phyloP scores from a whole-genome alignment of 148 eudicot species.

The Tetragonia tetragonoides region DNA sequence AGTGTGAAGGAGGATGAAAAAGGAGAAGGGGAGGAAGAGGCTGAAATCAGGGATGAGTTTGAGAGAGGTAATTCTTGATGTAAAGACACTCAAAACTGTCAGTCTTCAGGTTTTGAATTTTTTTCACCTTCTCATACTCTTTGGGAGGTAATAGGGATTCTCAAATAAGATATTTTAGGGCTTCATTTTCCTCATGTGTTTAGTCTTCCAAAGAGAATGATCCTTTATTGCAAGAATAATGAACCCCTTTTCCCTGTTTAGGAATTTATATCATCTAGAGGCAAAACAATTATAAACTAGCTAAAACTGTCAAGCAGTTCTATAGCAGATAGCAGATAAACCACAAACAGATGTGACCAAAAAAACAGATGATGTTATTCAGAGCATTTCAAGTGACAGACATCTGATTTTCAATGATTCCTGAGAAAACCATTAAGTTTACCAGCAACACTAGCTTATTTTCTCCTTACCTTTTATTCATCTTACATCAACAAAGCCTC shows the following conservation, averaged over 20 bases:
- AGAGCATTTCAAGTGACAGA: neutral
- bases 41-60: neutral
- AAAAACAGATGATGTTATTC: neutral
- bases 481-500: neutral
- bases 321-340: neutral
- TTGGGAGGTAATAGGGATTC: too few relatives aligned
- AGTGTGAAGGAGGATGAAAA: neutral
- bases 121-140: too few relatives aligned
- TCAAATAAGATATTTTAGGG: neutral
- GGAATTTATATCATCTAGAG: neutral
- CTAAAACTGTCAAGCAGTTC: neutral
- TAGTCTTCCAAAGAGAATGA: too few relatives aligned
- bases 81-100: neutral
- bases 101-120: too few relatives aligned
- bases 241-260: neutral
- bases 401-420: too few relatives aligned
- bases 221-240: neutral
- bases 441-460: neutral
- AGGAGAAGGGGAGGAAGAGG: neutral
- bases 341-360: neutral
- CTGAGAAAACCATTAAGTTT: neutral
- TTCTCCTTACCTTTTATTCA: neutral
- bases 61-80: constrained; percentile 17
- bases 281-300: neutral
- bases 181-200: neutral